Conservation (phyloP, 1,284 basidiomycete genomes). For the Pseudozyma hubeiensis region DNA sequence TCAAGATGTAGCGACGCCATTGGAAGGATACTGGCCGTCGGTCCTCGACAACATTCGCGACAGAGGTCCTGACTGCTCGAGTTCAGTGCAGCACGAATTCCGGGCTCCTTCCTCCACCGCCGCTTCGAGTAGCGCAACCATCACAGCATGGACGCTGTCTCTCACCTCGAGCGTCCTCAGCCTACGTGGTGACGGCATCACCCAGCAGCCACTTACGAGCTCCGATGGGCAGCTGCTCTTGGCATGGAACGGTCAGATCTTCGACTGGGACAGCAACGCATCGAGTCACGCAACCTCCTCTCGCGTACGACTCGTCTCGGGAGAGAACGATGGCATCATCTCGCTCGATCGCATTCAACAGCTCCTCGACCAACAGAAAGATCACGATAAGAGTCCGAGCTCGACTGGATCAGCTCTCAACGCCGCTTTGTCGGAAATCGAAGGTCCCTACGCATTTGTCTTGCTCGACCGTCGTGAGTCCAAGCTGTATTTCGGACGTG, state of each 20-base stretch:
- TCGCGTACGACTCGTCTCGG: slow-evolving; percentile 15
- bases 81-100: slow-evolving; percentile 18
- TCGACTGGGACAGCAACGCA: slow-evolving; percentile 27
- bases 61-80: slow-evolving; percentile 25
- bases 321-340: slow-evolving; percentile 50
- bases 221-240: slow-evolving; percentile 30
- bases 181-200: slow-evolving; percentile 54
- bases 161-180: slow-evolving; percentile 53
- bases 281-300: slow-evolving; percentile 12
- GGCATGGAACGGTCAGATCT: slow-evolving; percentile 67
- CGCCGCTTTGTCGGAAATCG: slow-evolving; percentile 39
- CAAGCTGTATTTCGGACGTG: slow-evolving; percentile 81
- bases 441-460: slow-evolving; percentile 63
- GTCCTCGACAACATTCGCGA: slow-evolving; percentile 24
- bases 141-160: slow-evolving; percentile 15
- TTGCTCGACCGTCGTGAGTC: slow-evolving; percentile 44
- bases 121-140: background rate
- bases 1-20: background rate
- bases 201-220: slow-evolving; percentile 47
- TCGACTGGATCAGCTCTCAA: slow-evolving; percentile 2
- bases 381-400: background rate
- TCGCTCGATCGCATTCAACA: slow-evolving; percentile 41
- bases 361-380: slow-evolving; percentile 1
- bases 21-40: slow-evolving; percentile 16
- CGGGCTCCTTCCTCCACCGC: background rate